Evolutionary conservation across 2,329 filamentous ascomycete genomes (phyloP).

Genomic region (Emericellopsis cladophorae): DNA sequence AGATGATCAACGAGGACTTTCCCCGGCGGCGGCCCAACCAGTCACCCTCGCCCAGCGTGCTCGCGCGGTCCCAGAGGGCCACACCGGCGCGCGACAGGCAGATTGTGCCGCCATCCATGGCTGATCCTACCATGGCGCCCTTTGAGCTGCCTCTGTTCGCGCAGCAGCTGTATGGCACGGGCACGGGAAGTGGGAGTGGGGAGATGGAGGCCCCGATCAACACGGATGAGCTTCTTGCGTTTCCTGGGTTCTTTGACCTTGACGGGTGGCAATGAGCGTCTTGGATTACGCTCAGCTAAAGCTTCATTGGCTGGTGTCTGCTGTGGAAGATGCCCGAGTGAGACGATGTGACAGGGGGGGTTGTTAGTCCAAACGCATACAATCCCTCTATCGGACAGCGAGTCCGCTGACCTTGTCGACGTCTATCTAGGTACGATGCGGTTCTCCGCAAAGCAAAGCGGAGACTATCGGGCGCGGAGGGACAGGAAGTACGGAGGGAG

Average conservation of each 20-base stretch:
- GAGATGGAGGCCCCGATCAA: not conserved
- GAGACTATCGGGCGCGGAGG: too few relatives aligned
- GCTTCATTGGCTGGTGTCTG: not conserved
- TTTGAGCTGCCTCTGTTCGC: conserved; percentile 4
- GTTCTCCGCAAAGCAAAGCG: too few relatives aligned
- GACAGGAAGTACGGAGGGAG: too few relatives aligned
- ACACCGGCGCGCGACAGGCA: not conserved
- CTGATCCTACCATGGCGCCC: not conserved
- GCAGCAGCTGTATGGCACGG: conserved; percentile 1
- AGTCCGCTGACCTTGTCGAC: too few relatives aligned
- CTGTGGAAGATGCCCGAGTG: not conserved
- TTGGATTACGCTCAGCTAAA: not conserved
- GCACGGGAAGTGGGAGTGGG: not conserved
- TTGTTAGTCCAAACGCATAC: too few relatives aligned
- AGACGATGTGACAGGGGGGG: not conserved
- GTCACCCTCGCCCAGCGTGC: not conserved
- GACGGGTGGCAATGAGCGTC: conserved; percentile 1
- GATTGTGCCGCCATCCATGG: not conserved
- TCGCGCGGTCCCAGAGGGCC: not conserved
- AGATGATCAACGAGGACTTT: conserved; percentile 6
- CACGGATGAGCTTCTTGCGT: conserved; percentile 4
- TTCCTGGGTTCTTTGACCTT: conserved; percentile 5
- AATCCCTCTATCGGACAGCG: too few relatives aligned
- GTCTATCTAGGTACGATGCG: too few relatives aligned
- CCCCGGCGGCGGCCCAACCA: conserved; percentile 2